Base-by-base conservation (phyloP, 352 stramenopile species). In the Globisporangium solare region DNA sequence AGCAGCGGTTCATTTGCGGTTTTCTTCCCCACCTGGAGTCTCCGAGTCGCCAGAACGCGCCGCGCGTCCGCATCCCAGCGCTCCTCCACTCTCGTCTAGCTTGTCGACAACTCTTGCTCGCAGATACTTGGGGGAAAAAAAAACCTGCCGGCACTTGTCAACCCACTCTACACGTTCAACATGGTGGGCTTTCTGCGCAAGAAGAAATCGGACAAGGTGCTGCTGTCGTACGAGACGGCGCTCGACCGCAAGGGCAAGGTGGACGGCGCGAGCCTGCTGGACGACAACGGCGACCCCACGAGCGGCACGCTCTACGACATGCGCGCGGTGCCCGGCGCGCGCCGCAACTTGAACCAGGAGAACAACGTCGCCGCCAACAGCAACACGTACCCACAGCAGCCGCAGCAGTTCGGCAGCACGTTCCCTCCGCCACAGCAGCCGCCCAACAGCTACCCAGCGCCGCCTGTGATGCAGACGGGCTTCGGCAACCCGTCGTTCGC, bases 101-200 rank as follows among this genome's bases (percentile, higher is more conserved):
- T n/a, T 31, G 24, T 31, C 27, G 6, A 6, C 27, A 35, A 35
- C 27, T 35, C 27, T 35, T 35, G 27, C 6, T 31, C 6, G 24
- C 27, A 35, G 27, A 35, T 7, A 35, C n/a, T n/a, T n/a, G n/a
- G n/a, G n/a, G n/a, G n/a, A n/a, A n/a, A n/a, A n/a, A n/a, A n/a
- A n/a, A n/a, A n/a, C n/a, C n/a, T n/a, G n/a, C n/a, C n/a, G n/a
- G n/a, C n/a, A 42, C 39, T 35, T 35, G 27, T 8, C 27, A 35
- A 35, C 5, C 6, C 6, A 35, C 27, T 3, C 27, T 35, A 10
- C 27, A 35, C 27, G 7, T 35, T 35, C 55, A 46, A 35, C 21
- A 92, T 89, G 78, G 78, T 94, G 27, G 79, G 81, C 2, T 92
- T 94, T 66, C 64, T 91, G 59, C 79, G 81, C 65, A 94, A 94